Evolutionary conservation across 768 basidiomycete species (phyloP).

Genomic region (Candolleomyces aberdarensis): DNA sequence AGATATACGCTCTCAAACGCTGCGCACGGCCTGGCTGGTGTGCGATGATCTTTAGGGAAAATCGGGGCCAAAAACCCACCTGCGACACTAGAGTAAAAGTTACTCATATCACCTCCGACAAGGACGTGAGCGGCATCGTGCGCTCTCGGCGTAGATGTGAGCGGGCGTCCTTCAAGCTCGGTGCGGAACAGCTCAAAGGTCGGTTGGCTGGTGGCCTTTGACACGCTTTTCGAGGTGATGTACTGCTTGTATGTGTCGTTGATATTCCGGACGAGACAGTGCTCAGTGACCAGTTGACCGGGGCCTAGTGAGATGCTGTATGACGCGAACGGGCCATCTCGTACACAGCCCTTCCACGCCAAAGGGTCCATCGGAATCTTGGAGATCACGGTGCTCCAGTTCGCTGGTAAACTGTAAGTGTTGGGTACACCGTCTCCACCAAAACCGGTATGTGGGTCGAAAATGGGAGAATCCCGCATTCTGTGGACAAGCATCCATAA

Average conservation of each 20-base stretch:
- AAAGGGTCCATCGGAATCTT: conserved; percentile 5
- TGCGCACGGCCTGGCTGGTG: neutral
- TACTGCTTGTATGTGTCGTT: conserved; percentile 17
- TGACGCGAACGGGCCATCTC: conserved; percentile 32
- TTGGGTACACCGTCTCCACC: conserved; percentile 31
- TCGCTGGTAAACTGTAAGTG: conserved; percentile 23
- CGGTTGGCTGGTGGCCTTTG: conserved; percentile 17
- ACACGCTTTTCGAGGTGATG: conserved; percentile 18
- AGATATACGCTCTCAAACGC: no score
- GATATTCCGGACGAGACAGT: conserved; percentile 33
- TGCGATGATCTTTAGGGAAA: neutral
- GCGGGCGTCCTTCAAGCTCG: conserved; percentile 32
- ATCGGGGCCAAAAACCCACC: conserved; percentile 20
- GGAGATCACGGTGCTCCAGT: conserved; percentile 6
- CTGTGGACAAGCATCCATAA: conserved; percentile 14
- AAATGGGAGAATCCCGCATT: conserved; percentile 29
- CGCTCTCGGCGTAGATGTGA: conserved; percentile 21
- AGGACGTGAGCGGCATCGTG: conserved; percentile 35
- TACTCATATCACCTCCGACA: conserved; percentile 30
- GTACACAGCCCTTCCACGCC: conserved; percentile 22
- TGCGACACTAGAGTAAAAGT: conserved; percentile 36
- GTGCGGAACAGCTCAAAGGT: conserved; percentile 32
- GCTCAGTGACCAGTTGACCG: conserved; percentile 26
- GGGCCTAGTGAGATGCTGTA: conserved; percentile 32
- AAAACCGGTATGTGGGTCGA: conserved; percentile 33